These are phyloP conservation scores for Extremus antarcticus DNA, from an alignment of 495 filamentous ascomycete genomes.

Conservation along the genomic window DNA sequence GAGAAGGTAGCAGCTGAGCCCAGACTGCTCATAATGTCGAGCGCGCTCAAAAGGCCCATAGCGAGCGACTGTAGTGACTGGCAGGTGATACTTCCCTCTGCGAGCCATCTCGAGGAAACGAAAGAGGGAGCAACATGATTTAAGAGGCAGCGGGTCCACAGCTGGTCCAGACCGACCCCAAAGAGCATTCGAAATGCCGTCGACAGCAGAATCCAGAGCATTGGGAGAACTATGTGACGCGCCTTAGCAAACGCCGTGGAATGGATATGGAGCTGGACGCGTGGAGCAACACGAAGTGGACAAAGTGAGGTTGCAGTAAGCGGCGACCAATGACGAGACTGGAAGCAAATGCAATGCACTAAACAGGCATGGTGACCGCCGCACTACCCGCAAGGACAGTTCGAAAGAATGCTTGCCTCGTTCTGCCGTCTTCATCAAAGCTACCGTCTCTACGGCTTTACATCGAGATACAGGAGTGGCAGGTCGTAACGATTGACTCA, in stretches of 20 bases:
- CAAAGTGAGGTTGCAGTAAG: neutral
- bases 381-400: too few relatives aligned
- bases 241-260: neutral
- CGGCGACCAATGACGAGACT: too few relatives aligned
- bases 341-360: too few relatives aligned
- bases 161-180: neutral
- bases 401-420: too few relatives aligned
- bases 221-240: too few relatives aligned
- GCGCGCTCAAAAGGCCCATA: neutral
- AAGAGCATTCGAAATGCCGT: neutral
- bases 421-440: too few relatives aligned
- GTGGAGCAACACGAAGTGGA: neutral
- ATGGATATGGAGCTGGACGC: too few relatives aligned
- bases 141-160: neutral
- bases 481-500: too few relatives aligned
- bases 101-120: neutral
- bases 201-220: neutral
- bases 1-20: neutral
- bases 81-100: neutral
- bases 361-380: neutral
- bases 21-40: neutral
- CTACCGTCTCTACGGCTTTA: too few relatives aligned
- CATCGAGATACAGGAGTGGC: too few relatives aligned
- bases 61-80: neutral
- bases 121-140: neutral